A percentile compares a stretch with the other conserved stretches of the same genome.
These are phyloP conservation scores for Xylaria arbuscula DNA, from an alignment of 2,329 filamentous ascomycete species.

Conservation along the genomic window DNA sequence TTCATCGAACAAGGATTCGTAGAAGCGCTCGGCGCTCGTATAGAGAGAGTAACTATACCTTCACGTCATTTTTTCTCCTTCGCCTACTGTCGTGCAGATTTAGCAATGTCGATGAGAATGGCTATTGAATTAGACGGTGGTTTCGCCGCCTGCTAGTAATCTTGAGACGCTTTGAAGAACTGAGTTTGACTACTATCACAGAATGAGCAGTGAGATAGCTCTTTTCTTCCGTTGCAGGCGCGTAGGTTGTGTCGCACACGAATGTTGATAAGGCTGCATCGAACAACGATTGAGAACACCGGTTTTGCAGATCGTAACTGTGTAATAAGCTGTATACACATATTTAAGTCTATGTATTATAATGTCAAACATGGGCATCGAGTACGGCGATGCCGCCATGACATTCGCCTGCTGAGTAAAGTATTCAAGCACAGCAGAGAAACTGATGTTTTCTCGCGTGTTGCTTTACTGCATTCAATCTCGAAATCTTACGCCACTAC, in stretches of 20 bases:
- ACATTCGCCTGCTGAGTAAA: slow-evolving; percentile 32
- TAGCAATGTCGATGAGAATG: too few relatives aligned
- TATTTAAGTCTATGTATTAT: not conserved
- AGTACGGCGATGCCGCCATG: slow-evolving; percentile 8
- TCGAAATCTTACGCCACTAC: slow-evolving; percentile 35
- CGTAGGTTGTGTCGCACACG: not conserved
- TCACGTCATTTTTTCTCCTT: too few relatives aligned
- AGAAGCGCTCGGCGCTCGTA: not conserved
- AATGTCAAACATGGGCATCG: not conserved
- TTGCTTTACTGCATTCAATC: slow-evolving; percentile 32
- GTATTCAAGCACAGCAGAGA: not conserved
- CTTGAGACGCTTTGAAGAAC: too few relatives aligned
- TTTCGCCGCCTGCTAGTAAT: too few relatives aligned
- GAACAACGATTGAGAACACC: not conserved
- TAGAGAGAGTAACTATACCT: too few relatives aligned
- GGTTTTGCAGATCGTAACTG: slow-evolving; percentile 10
- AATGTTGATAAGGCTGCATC: not conserved
- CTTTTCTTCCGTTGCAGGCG: not conserved
- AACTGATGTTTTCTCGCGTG: slow-evolving; percentile 18
- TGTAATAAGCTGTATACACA: not conserved
- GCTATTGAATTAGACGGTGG: too few relatives aligned
- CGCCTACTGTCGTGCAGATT: too few relatives aligned
- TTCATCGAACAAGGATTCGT: too few relatives aligned
- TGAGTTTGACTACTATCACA: too few relatives aligned
- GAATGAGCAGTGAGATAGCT: too few relatives aligned